phyloP scores from a whole-genome alignment of 129 eudicot genomes.

The Arctium minus region DNA sequence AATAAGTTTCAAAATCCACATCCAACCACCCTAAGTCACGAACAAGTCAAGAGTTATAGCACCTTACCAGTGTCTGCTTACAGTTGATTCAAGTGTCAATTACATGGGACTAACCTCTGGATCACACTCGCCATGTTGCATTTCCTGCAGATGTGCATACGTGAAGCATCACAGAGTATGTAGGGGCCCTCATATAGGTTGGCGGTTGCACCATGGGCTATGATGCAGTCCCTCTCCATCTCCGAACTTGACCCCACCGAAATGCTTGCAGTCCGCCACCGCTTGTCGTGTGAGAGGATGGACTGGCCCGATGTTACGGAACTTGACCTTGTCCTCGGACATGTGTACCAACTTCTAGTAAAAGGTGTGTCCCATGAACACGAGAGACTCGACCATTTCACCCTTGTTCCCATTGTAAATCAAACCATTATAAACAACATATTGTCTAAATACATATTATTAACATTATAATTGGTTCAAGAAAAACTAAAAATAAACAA shows the following conservation, averaged over 20 bases:
- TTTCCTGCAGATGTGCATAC: constrained; percentile 75
- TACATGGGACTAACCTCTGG: constrained; percentile 58
- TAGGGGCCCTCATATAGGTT: constrained; percentile 79
- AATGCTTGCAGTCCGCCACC: constrained; percentile 87
- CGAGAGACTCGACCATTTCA: constrained; percentile 63
- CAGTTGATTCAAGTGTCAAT: background rate
- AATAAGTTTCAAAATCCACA: no score
- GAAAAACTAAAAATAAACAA: background rate
- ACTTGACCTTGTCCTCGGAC: constrained; percentile 96
- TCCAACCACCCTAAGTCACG: no score
- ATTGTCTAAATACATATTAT: background rate
- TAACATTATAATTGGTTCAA: background rate
- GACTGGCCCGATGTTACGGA: constrained; percentile 77
- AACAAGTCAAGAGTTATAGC: no score
- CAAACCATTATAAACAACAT: background rate
- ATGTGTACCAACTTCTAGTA: constrained; percentile 83
- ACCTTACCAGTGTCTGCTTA: no score
- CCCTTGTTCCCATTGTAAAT: constrained; percentile 80
- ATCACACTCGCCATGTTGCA: constrained; percentile 80
- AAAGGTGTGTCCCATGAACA: constrained; percentile 90
- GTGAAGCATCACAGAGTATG: constrained; percentile 78
- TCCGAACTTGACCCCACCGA: constrained; percentile 91
- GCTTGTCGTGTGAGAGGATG: constrained; percentile 94
- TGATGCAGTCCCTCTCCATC: constrained; percentile 90
- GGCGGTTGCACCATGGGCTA: constrained; percentile 80